Evolutionary conservation across 2,329 filamentous ascomycete species (phyloP).

Genomic region (Chrysoporthe puriensis): DNA sequence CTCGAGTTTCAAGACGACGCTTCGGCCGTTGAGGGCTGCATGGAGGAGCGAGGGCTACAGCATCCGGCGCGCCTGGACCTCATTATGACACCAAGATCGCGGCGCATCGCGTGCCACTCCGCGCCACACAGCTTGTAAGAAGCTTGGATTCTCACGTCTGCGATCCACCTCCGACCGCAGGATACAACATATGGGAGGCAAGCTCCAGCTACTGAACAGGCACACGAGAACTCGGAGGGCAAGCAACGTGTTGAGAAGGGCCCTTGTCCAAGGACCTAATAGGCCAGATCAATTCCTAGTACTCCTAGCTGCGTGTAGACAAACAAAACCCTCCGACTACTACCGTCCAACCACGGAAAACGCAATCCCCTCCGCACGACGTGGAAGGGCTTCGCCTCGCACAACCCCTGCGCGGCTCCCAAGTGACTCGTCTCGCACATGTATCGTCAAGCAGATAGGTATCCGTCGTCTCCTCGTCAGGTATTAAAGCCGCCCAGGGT

Average conservation of each 20-base stretch:
- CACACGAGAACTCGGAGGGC: not conserved
- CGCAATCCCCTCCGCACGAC: slow-evolving; percentile 10
- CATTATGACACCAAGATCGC: not conserved
- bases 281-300: slow-evolving; percentile 18
- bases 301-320: slow-evolving; percentile 21
- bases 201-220: not conserved
- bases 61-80: not conserved
- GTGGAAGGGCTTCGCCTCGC: slow-evolving; percentile 11
- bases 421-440: slow-evolving; percentile 20
- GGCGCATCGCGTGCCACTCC: not conserved
- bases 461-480: slow-evolving; percentile 30
- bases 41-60: not conserved
- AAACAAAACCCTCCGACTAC: not conserved
- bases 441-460: slow-evolving; percentile 27
- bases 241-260: not conserved
- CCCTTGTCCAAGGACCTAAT: not conserved
- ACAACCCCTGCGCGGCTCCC: slow-evolving; percentile 20
- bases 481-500: slow-evolving; percentile 28
- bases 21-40: not conserved
- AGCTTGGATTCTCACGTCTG: not conserved
- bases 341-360: not conserved
- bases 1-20: not conserved
- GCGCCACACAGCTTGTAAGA: not conserved
- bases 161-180: not conserved
- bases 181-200: not conserved